Evolutionary conservation across 2,329 filamentous ascomycete genomes (phyloP), one percentile per base, ranked within the genome.

Genomic region (Cordyceps cateniannulata): DNA sequence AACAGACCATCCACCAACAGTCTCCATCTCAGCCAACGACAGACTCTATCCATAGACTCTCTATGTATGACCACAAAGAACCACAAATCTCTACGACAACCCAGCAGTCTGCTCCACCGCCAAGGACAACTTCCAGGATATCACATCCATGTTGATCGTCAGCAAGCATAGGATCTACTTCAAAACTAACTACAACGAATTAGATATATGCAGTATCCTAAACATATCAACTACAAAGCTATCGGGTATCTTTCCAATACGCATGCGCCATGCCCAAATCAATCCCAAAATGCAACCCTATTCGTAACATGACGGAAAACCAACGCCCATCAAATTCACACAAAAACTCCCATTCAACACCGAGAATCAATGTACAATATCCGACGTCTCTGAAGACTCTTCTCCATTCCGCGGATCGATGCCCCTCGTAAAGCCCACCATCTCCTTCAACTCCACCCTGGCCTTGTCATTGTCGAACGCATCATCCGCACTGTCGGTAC

Each of bases 401-500:
- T 59, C 55, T 18, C 55, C 55, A 5, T 59, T 51, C n/a, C 42
- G 40, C 22, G 50, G 49, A 42, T 60, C 58, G 24, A 60, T 54
- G 1, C 49, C 50, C 40, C 22, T 45, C 9, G 58, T 48, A 49
- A 73, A 69, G 22, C 72, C 73, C 35, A 69, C 65, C 18, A 69
- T 63, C 53, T 75, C 73, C 62, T 77, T 76, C 59, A 76, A 64
- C 64, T 77, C 75, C 12, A 75, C 68, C 63, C 65, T 72, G 5
- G 70, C 67, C 65, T 77, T 76, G 62, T 76, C 74, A 60, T 73
- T 73, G 22, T 75, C 72, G 40, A 69, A 72, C 32, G 66, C 67
- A 47, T 62, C 62, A 20, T 74, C 70, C 50, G 65, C 69, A 5
- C 18, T 12, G n/a, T 67, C 66, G 5, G 61, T 65, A 50, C 72